Conservation (phyloP, 2,329 filamentous ascomycete species). For the Colletotrichum simmondsii region DNA sequence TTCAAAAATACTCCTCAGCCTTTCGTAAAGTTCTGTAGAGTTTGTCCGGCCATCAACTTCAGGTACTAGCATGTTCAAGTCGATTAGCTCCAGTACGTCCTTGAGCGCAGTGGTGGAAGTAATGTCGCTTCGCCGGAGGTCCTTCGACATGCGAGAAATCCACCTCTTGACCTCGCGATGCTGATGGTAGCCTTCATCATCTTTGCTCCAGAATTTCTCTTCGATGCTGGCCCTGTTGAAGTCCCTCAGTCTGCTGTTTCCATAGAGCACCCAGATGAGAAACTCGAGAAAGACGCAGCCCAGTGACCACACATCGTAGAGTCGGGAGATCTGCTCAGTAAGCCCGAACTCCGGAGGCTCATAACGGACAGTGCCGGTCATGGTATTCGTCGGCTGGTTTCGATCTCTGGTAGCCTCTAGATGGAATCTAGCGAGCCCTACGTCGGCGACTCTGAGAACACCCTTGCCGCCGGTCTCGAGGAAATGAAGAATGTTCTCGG, state of each 20-base stretch:
- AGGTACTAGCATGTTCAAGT: background rate
- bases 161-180: background rate
- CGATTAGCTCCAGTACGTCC: background rate
- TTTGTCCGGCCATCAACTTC: background rate
- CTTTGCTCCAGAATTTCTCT: background rate
- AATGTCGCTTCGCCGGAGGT: background rate
- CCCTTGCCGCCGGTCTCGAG: background rate
- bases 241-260: background rate
- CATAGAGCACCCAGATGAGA: constrained; percentile 40
- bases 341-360: constrained; percentile 24
- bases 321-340: constrained; percentile 8
- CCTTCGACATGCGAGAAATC: background rate
- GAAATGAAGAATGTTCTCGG: background rate
- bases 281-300: constrained; percentile 43
- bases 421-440: background rate
- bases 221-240: background rate
- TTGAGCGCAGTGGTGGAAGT: background rate
- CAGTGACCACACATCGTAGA: constrained; percentile 42
- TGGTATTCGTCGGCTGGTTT: background rate
- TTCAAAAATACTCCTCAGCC: background rate
- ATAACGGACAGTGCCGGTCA: constrained; percentile 8
- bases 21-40: background rate
- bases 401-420: background rate
- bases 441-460: background rate
- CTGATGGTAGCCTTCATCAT: background rate